Evolutionary conservation across 768 basidiomycete genomes (phyloP).

Genomic region (Tubosaeta sp.): DNA sequence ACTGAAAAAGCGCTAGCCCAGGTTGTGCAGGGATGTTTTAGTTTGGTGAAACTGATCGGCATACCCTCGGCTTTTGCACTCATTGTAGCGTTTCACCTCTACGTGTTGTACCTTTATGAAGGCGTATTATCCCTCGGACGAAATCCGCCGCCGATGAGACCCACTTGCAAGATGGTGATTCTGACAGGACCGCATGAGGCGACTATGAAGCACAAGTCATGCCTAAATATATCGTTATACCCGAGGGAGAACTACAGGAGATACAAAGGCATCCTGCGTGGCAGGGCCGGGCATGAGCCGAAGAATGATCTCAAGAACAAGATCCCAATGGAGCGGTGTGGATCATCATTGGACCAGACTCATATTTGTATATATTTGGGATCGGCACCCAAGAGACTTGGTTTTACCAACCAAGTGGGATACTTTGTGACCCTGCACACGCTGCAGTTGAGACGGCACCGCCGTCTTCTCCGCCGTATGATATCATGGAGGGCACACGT

Average conservation of each 20-base stretch:
- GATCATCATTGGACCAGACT: neutral
- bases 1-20: slow-evolving; percentile 69
- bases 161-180: neutral
- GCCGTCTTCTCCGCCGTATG: neutral
- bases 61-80: slow-evolving; percentile 1
- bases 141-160: slow-evolving; percentile 17
- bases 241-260: neutral
- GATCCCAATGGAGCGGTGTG: neutral
- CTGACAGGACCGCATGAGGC: neutral
- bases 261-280: too few species aligned
- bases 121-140: neutral
- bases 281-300: too few species aligned
- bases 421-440: neutral
- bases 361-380: neutral
- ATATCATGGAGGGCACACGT: neutral
- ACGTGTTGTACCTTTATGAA: slow-evolving; percentile 5
- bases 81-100: slow-evolving; percentile 10
- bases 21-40: neutral
- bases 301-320: too few species aligned
- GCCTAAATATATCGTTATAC: neutral
- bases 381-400: neutral
- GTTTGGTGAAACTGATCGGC: slow-evolving; percentile 8
- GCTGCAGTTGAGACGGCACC: neutral
- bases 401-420: too few species aligned
- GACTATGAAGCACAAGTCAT: neutral